Conservation (phyloP, 139 green algal genomes). For the Desmodesmus armatus region DNA sequence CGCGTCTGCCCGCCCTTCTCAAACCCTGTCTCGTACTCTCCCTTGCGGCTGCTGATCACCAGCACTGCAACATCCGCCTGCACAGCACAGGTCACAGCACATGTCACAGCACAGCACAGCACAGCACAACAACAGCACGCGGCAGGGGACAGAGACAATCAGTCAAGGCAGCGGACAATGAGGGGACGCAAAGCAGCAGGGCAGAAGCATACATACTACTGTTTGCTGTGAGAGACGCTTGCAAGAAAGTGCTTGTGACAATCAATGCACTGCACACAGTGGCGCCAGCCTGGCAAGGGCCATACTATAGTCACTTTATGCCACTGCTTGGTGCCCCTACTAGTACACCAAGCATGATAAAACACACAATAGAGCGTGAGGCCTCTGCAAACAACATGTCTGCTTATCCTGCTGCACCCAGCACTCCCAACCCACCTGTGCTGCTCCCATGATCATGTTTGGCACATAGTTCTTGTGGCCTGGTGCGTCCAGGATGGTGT, state of each 20-base stretch:
- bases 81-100: too few relatives aligned
- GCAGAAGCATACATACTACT: too few relatives aligned
- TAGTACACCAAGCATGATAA: background rate
- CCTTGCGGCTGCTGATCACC: conserved; percentile 92
- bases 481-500: conserved; percentile 97
- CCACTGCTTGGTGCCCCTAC: background rate
- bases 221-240: too few relatives aligned
- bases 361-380: background rate
- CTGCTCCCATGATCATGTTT: conserved; percentile 96
- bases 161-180: too few relatives aligned
- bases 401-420: background rate
- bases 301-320: too few relatives aligned
- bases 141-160: too few relatives aligned
- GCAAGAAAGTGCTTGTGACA: too few relatives aligned
- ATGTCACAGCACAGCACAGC: too few relatives aligned
- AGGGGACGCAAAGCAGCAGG: too few relatives aligned
- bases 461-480: conserved; percentile 99
- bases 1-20: conserved; percentile 84
- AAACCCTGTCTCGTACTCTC: conserved; percentile 97
- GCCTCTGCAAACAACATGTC: background rate
- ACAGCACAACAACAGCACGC: too few relatives aligned
- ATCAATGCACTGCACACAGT: too few relatives aligned
- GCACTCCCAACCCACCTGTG: conserved; percentile 39
- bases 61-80: conserved; percentile 93
- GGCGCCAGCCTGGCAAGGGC: too few relatives aligned